phyloP scores from a whole-genome alignment of 2,329 filamentous ascomycete species.

The Botrytis byssoidea region DNA sequence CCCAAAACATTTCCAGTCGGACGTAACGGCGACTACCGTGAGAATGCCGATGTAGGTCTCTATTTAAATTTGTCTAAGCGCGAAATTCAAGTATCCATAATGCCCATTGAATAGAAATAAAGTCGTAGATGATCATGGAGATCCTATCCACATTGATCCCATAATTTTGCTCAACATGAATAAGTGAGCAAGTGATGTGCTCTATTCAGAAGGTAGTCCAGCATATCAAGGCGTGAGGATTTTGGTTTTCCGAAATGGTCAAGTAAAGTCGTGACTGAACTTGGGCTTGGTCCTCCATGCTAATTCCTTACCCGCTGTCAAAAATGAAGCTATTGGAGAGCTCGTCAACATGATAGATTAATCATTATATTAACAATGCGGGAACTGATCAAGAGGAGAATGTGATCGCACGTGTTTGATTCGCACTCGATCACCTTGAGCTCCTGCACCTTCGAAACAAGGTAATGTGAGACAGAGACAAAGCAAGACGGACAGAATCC shows the following conservation, averaged over 20 bases:
- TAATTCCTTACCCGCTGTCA: conserved; percentile 10
- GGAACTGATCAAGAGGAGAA: not conserved
- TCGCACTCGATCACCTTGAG: conserved; percentile 2
- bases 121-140: not conserved
- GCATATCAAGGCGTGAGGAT: not conserved
- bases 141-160: conserved; percentile 4
- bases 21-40: not conserved
- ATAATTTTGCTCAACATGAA: not conserved
- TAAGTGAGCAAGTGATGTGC: not conserved
- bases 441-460: not conserved
- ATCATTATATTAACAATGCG: not conserved
- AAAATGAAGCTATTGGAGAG: not conserved
- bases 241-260: not conserved
- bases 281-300: conserved; percentile 3
- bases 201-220: not conserved
- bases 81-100: not conserved
- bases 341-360: conserved; percentile 3
- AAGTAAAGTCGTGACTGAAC: not conserved
- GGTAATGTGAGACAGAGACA: not conserved
- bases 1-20: conserved; percentile 4
- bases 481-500: not conserved
- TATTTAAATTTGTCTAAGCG: not conserved
- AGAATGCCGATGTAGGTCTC: not conserved
- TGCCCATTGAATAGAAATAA: not conserved
- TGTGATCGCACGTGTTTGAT: conserved; percentile 18